Percentiles rank a stretch among this genome's conserved stretches.
phyloP scores from a whole-genome alignment of 2,329 filamentous ascomycete genomes.

The Setomelanomma holmii region DNA sequence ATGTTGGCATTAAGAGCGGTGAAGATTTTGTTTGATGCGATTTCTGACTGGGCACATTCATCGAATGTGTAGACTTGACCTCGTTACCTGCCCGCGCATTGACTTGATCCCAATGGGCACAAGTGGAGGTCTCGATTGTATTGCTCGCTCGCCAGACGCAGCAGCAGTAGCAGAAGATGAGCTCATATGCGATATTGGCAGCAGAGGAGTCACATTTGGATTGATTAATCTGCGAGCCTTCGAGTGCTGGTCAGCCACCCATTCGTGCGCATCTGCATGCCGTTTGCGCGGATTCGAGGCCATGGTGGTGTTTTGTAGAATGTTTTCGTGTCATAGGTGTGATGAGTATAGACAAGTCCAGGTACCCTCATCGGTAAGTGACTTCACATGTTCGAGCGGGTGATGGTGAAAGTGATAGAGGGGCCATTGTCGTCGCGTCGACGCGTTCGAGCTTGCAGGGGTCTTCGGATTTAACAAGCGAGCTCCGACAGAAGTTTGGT shows the following conservation, averaged over 20 bases:
- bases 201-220: not conserved
- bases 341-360: not conserved
- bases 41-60: too few species aligned
- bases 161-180: not conserved
- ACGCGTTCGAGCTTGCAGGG: constrained; percentile 8
- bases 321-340: not conserved
- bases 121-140: not conserved
- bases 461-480: constrained; percentile 12
- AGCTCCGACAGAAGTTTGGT: constrained; percentile 19
- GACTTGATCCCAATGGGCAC: not conserved
- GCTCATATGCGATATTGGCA: not conserved
- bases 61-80: too few species aligned
- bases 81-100: not conserved
- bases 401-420: not conserved
- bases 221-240: not conserved
- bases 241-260: not conserved
- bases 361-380: too few species aligned
- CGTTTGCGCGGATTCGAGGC: constrained; percentile 5
- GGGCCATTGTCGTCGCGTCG: constrained; percentile 9
- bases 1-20: too few species aligned
- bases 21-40: too few species aligned
- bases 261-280: not conserved
- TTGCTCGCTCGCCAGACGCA: too few species aligned
- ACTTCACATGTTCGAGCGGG: not conserved
- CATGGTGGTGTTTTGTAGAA: too few species aligned